phyloP scores from a whole-genome alignment of 2,329 filamentous ascomycete genomes.

The Hymenoscyphus linearis region DNA sequence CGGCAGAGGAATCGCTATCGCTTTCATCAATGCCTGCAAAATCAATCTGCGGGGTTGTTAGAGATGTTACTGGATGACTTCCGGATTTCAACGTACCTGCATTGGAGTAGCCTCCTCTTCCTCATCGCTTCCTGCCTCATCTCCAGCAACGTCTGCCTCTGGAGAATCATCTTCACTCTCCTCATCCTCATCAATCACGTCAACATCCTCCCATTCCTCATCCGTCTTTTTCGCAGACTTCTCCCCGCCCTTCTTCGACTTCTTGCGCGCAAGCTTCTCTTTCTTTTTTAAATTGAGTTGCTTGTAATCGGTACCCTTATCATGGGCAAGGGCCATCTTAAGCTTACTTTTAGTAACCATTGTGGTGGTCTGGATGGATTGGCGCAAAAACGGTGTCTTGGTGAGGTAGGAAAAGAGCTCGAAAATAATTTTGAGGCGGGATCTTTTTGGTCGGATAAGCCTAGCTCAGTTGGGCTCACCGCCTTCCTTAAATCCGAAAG shows the following conservation, averaged over 20 bases:
- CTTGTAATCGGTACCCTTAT: conserved; percentile 49
- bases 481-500: background rate
- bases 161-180: conserved; percentile 28
- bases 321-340: conserved; percentile 48
- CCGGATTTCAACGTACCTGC: conserved; percentile 14
- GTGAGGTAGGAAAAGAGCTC: conserved; percentile 8
- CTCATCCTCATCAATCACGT: conserved; percentile 33
- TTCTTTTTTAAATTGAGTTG: conserved; percentile 38
- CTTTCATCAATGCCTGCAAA: conserved; percentile 54
- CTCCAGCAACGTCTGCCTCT: conserved; percentile 26
- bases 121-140: conserved; percentile 37
- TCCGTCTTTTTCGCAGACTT: conserved; percentile 28
- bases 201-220: conserved; percentile 39
- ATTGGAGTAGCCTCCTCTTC: conserved; percentile 19
- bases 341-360: conserved; percentile 41
- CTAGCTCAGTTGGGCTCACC: conserved; percentile 2
- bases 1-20: conserved; percentile 51
- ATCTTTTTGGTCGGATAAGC: conserved; percentile 7
- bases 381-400: conserved; percentile 1
- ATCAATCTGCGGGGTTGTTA: conserved; percentile 39
- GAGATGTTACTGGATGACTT: background rate
- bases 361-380: conserved; percentile 15
- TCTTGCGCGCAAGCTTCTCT: conserved; percentile 39
- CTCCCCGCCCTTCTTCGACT: conserved; percentile 40
- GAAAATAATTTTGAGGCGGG: conserved; percentile 13